A percentile compares a stretch with the other conserved stretches of the same genome.
phyloP scores from a whole-genome alignment of 441 rosid species.

The Dalechampia spathulata region DNA sequence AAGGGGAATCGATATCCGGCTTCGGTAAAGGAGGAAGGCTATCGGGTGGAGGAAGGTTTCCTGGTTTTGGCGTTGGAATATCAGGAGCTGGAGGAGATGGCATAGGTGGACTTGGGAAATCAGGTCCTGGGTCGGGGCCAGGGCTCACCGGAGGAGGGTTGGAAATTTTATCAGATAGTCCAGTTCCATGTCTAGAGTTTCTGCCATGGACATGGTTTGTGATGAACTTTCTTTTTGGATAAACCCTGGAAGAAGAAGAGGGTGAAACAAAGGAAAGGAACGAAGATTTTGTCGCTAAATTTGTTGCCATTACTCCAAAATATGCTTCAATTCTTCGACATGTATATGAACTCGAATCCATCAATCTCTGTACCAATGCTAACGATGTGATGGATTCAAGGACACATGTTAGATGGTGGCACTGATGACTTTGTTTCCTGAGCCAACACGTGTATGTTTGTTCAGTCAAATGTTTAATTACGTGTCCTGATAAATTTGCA shows the following conservation, averaged over 20 bases:
- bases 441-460: too few relatives aligned
- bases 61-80: constrained; percentile 17
- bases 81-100: constrained; percentile 22
- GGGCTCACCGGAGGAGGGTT: constrained; percentile 25
- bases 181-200: not conserved
- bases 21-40: constrained; percentile 5
- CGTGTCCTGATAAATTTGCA: too few relatives aligned
- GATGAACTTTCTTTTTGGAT: too few relatives aligned
- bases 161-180: not conserved
- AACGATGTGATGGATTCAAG: too few relatives aligned
- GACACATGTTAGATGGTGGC: too few relatives aligned
- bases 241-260: not conserved
- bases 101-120: constrained; percentile 15
- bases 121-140: constrained; percentile 11
- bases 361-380: too few relatives aligned
- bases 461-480: too few relatives aligned
- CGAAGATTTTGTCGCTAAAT: not conserved
- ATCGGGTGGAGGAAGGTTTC: constrained; percentile 14
- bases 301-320: not conserved
- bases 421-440: too few relatives aligned
- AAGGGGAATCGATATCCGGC: constrained; percentile 17
- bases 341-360: too few relatives aligned
- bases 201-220: not conserved
- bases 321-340: too few relatives aligned
- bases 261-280: not conserved